Percentiles rank a stretch among this genome's conserved stretches.
phyloP scores from a whole-genome alignment of 192 early-diverging fungal genomes.

The Podila verticillata region DNA sequence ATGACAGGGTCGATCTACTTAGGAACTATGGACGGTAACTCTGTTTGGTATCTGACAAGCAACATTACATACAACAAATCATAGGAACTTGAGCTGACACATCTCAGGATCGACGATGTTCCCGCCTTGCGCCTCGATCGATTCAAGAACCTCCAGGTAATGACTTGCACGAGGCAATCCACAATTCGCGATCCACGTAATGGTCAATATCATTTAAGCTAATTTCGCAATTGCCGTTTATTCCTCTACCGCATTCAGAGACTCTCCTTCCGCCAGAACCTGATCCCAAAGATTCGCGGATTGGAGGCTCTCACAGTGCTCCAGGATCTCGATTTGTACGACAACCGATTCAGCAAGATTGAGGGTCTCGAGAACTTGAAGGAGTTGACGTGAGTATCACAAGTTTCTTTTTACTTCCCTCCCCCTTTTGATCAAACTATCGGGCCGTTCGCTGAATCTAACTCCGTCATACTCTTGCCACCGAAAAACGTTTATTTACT shows the following conservation, averaged over 20 bases:
- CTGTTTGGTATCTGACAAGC: neutral
- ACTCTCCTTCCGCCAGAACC: conserved; percentile 87
- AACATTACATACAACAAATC: neutral
- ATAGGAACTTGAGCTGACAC: conserved; percentile 76
- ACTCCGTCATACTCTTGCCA: no score
- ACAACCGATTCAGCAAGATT: conserved; percentile 88
- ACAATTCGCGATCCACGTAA: neutral
- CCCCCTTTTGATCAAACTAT: neutral
- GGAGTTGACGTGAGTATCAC: conserved; percentile 64
- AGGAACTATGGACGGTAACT: no score
- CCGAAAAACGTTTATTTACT: neutral
- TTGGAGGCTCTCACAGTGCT: conserved; percentile 65
- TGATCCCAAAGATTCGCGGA: conserved; percentile 73
- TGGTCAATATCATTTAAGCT: neutral
- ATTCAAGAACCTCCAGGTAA: conserved; percentile 75
- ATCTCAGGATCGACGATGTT: conserved; percentile 69
- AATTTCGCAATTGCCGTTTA: neutral
- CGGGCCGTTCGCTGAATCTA: neutral
- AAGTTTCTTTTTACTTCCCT: neutral
- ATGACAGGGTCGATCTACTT: no score
- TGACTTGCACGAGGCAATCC: neutral
- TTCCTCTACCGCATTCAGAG: conserved; percentile 50
- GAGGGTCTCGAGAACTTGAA: conserved; percentile 68
- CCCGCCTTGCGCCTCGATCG: conserved; percentile 62
- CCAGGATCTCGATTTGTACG: conserved; percentile 93